These are phyloP conservation scores for Acanthochlamys bracteata DNA, from an alignment of 106 monocot species.

Conservation along the genomic window DNA sequence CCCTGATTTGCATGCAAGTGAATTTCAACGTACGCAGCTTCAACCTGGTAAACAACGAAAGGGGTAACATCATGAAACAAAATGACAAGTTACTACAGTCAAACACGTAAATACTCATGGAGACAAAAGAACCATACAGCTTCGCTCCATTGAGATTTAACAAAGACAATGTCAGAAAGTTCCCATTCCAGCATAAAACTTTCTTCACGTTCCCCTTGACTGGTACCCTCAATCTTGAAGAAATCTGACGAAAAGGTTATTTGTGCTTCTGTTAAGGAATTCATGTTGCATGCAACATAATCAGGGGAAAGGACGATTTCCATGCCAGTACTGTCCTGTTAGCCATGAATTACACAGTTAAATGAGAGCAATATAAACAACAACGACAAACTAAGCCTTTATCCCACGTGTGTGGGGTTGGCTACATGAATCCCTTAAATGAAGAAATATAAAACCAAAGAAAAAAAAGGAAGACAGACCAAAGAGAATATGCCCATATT, in stretches of 20 bases:
- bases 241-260: constrained; percentile 41
- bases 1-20: constrained; percentile 8
- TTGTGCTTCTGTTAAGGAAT: constrained; percentile 20
- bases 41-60: constrained; percentile 21
- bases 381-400: too few species aligned
- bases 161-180: constrained; percentile 33
- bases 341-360: constrained; percentile 5
- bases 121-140: constrained; percentile 30
- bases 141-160: constrained; percentile 31
- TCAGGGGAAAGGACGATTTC: constrained; percentile 32
- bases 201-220: constrained; percentile 31
- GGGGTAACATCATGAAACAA: background rate
- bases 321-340: constrained; percentile 22
- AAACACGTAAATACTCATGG: background rate
- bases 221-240: constrained; percentile 39
- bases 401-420: too few species aligned
- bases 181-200: constrained; percentile 23
- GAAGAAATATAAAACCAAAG: background rate
- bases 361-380: background rate
- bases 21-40: constrained; percentile 27
- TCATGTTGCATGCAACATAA: constrained; percentile 30
- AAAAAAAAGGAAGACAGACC: background rate
- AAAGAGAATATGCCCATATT: background rate
- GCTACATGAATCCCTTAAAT: background rate
- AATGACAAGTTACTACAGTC: background rate